A percentile compares a stretch with the other conserved stretches of the same genome.
Evolutionary conservation across 208 protist genomes (phyloP).

Genomic region (Leptomonas seymouri): DNA sequence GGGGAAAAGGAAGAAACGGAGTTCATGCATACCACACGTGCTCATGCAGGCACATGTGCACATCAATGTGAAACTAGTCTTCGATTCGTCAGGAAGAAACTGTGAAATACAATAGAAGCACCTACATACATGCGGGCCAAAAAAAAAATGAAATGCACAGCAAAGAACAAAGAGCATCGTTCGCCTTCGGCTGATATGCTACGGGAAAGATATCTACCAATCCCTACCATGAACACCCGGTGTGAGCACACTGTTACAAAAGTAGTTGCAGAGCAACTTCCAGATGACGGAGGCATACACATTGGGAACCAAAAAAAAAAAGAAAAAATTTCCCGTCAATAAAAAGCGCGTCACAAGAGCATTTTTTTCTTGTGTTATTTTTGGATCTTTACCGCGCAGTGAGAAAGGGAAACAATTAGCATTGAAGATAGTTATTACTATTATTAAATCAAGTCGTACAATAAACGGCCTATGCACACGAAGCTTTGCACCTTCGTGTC

Average conservation of each 20-base stretch:
- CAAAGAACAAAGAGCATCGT: too few species aligned
- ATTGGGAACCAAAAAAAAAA: not conserved
- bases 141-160: too few species aligned
- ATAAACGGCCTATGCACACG: not conserved
- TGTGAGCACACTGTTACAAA: not conserved
- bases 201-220: not conserved
- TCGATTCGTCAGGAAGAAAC: too few species aligned
- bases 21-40: conserved; percentile 5
- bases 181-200: not conserved
- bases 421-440: conserved; percentile 3
- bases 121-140: too few species aligned
- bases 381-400: not conserved
- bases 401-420: not conserved
- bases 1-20: not conserved
- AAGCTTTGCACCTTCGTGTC: not conserved
- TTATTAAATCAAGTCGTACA: conserved; percentile 6
- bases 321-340: conserved; percentile 5
- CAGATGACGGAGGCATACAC: not conserved
- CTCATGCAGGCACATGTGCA: conserved; percentile 13
- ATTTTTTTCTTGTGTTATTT: not conserved
- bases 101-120: too few species aligned
- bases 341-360: not conserved
- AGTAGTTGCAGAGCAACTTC: not conserved
- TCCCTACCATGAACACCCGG: not conserved
- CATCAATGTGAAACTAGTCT: not conserved